Percentiles rank a stretch among this genome's conserved stretches.
phyloP scores from a whole-genome alignment of 1,139 yeast species.

The Kodamaea sp. region DNA sequence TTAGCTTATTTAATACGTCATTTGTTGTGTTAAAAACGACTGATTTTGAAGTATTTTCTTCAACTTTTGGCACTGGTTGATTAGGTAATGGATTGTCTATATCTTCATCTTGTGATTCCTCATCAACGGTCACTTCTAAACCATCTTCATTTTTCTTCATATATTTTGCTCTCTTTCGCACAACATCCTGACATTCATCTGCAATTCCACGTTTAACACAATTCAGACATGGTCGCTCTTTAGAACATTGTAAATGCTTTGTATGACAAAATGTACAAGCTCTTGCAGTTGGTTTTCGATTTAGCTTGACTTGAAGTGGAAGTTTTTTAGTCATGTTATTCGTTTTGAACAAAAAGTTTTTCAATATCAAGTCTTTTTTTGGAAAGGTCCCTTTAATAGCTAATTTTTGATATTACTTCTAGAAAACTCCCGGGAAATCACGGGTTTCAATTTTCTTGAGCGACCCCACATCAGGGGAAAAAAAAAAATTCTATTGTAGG shows the following conservation, averaged over 20 bases:
- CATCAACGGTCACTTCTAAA: background rate
- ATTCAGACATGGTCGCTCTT: constrained; percentile 64
- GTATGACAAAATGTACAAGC: constrained; percentile 72
- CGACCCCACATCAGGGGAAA: background rate
- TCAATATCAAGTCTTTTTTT: background rate
- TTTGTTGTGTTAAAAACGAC: constrained; percentile 36
- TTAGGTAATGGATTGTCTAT: background rate
- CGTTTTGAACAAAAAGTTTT: background rate
- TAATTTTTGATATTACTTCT: constrained; percentile 1
- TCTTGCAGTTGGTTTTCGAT: constrained; percentile 57
- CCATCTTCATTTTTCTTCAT: constrained; percentile 14
- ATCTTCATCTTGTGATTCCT: background rate
- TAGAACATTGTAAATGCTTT: constrained; percentile 65
- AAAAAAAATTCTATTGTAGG: too few species aligned
- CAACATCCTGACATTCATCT: constrained; percentile 55
- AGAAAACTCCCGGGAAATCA: constrained; percentile 4
- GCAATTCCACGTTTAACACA: constrained; percentile 60
- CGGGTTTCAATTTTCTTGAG: background rate
- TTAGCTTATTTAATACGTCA: constrained; percentile 33
- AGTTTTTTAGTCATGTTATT: constrained; percentile 56
- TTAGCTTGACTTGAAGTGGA: constrained; percentile 48
- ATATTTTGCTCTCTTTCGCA: constrained; percentile 52
- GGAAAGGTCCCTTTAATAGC: too few species aligned
- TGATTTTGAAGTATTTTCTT: constrained; percentile 9
- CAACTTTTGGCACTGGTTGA: background rate